Conservation (phyloP, 306 rosid species). For the Acacia crassicarpa region DNA sequence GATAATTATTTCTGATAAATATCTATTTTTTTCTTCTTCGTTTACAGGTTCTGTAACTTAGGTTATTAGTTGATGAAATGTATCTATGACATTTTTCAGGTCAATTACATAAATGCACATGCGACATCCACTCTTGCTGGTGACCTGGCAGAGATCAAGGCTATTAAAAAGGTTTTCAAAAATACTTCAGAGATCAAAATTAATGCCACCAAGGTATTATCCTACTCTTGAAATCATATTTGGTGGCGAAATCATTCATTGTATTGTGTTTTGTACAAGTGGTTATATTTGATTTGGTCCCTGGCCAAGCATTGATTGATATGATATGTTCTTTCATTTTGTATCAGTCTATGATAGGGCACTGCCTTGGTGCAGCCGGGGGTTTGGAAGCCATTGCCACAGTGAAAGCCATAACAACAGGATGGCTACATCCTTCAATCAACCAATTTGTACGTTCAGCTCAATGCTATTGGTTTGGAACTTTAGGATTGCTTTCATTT, state of each 20-base stretch:
- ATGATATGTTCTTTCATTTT: conserved; percentile 4
- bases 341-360: conserved; percentile 94
- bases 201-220: conserved; percentile 85
- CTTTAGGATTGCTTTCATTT: background rate
- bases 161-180: conserved; percentile 92
- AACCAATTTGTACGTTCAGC: conserved; percentile 81
- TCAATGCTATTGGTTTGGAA: background rate
- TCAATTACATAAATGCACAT: conserved; percentile 95
- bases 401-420: conserved; percentile 86
- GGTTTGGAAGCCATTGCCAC: conserved; percentile 99
- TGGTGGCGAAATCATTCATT: background rate
- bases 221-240: background rate
- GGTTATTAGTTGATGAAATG: background rate
- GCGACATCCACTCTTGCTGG: conserved; percentile 99
- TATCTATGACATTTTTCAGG: conserved; percentile 33
- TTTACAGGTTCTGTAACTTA: background rate
- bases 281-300: background rate
- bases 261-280: background rate
- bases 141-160: conserved; percentile 94
- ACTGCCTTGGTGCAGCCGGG: conserved; percentile 97
- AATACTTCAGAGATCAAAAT: conserved; percentile 81
- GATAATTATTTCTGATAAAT: background rate
- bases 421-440: conserved; percentile 97
- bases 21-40: background rate
- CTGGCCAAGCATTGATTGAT: background rate